Evolutionary conservation across 345 rosid species (phyloP).

Genomic region (Dovyalis caffra): DNA sequence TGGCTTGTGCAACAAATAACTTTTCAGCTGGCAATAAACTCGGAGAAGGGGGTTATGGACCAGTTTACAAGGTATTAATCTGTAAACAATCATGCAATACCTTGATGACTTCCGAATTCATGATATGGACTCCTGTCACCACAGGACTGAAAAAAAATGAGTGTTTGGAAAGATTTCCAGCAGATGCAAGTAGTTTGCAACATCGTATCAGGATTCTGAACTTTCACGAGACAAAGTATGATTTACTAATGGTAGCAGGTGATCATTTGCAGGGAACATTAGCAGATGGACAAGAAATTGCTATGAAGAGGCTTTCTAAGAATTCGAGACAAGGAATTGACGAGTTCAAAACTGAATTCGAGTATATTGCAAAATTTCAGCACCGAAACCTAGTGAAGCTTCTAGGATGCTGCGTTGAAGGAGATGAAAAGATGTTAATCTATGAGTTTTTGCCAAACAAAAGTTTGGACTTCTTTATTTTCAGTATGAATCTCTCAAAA

Average conservation of each 20-base stretch:
- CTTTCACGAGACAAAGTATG: too few species aligned
- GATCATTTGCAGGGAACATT: neutral
- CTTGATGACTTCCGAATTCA: neutral
- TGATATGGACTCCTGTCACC: neutral
- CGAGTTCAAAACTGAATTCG: neutral
- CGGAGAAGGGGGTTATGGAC: constrained; percentile 18
- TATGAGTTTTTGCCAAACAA: neutral
- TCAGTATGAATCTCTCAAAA: neutral
- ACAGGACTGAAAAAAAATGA: neutral
- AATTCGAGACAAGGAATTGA: neutral
- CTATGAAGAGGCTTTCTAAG: constrained; percentile 1
- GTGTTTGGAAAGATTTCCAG: neutral
- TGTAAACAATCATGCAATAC: neutral
- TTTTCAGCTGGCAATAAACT: neutral
- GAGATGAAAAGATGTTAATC: neutral
- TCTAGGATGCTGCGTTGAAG: neutral
- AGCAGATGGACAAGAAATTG: neutral
- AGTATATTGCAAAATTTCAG: neutral
- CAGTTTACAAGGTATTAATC: constrained; percentile 10
- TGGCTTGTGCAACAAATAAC: neutral
- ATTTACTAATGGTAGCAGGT: too few species aligned
- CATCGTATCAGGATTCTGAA: neutral
- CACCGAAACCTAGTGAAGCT: constrained; percentile 2
- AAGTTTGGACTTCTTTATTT: neutral
- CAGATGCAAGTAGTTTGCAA: neutral